Conservation (phyloP, 2,329 filamentous ascomycete genomes). For the Ceratocystis destructans region DNA sequence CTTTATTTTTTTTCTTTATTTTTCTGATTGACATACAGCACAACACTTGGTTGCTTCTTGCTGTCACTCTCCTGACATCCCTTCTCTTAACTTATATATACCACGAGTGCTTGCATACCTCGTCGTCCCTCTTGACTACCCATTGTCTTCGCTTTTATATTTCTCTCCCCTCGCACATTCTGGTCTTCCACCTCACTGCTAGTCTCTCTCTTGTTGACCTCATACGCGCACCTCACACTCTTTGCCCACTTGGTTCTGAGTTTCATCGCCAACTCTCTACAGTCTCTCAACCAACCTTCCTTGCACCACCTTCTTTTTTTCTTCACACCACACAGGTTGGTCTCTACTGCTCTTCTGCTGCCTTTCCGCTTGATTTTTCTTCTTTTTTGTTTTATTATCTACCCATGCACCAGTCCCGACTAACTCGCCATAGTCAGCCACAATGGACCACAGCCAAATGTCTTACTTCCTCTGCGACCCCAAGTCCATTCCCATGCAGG, state of each 20-base stretch:
- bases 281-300: neutral
- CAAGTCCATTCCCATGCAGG: constrained; percentile 56
- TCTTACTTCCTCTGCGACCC: constrained; percentile 74
- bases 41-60: neutral
- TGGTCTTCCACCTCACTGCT: neutral
- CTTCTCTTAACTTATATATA: neutral
- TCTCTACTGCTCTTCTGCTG: neutral
- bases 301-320: neutral
- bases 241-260: neutral
- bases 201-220: neutral
- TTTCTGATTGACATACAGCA: neutral
- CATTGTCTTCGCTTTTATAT: too few species aligned
- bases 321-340: neutral
- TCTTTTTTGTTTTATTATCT: too few species aligned
- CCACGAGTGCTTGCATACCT: too few species aligned
- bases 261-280: neutral
- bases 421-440: constrained; percentile 22
- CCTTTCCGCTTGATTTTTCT: neutral
- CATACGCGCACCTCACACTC: neutral
- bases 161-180: neutral
- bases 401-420: constrained; percentile 8
- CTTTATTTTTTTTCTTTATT: constrained; percentile 21
- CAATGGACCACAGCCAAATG: constrained; percentile 59
- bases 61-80: neutral
- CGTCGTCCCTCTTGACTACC: too few species aligned